phyloP scores from a whole-genome alignment of 2,329 filamentous ascomycete species.

The Zymoseptoria tritici region DNA sequence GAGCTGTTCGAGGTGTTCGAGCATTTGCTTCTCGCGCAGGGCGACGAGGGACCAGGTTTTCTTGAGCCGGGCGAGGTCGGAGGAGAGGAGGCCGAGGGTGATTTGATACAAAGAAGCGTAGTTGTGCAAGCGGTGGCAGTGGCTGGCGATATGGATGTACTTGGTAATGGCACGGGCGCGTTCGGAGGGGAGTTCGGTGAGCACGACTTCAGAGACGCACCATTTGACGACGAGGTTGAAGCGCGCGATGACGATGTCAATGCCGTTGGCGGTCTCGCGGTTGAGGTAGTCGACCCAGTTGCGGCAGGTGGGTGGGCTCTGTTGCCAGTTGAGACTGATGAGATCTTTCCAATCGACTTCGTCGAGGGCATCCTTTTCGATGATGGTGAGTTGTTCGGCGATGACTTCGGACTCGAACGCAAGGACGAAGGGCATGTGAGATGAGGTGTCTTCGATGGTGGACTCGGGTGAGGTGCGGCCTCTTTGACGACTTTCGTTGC shows the following conservation, averaged over 20 bases:
- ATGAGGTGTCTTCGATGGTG: background rate
- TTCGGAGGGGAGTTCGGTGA: constrained; percentile 65
- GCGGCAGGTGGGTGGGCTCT: constrained; percentile 37
- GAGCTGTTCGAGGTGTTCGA: constrained; percentile 62
- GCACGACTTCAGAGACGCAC: constrained; percentile 70
- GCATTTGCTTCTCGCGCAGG: constrained; percentile 54
- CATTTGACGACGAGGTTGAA: constrained; percentile 88
- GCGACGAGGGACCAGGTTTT: constrained; percentile 68
- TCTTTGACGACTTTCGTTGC: constrained; percentile 1
- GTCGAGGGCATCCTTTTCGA: constrained; percentile 77
- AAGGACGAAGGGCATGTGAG: constrained; percentile 71
- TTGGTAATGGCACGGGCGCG: constrained; percentile 71
- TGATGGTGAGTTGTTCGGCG: constrained; percentile 75
- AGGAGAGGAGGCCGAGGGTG: constrained; percentile 66
- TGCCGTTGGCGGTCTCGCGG: constrained; percentile 49
- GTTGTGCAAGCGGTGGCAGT: constrained; percentile 69
- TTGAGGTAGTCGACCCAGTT: constrained; percentile 76
- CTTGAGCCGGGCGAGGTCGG: constrained; percentile 60
- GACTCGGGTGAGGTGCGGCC: constrained; percentile 2
- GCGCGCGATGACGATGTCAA: constrained; percentile 76
- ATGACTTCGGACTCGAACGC: constrained; percentile 72
- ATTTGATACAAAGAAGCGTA: constrained; percentile 80
- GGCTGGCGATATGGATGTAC: constrained; percentile 70
- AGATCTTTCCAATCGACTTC: constrained; percentile 86
- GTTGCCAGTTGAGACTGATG: constrained; percentile 76